Evolutionary conservation across 2,329 filamentous ascomycete genomes (phyloP).

Genomic region (Chrysoporthe puriensis): DNA sequence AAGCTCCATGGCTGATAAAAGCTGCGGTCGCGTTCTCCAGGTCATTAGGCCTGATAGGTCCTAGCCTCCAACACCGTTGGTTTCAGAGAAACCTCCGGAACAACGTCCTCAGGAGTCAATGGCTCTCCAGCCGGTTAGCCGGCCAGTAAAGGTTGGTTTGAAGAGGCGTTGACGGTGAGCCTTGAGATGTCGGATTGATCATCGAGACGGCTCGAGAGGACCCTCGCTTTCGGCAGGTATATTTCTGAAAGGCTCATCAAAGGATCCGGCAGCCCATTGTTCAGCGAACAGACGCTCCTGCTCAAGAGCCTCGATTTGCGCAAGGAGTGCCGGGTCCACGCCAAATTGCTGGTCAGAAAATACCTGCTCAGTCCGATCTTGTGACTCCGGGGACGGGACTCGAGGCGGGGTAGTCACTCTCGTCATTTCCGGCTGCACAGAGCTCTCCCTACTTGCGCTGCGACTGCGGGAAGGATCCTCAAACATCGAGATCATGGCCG

Average conservation of each 20-base stretch:
- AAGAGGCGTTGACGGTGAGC: neutral
- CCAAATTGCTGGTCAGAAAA: neutral
- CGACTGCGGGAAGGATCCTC: conserved; percentile 5
- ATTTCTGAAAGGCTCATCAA: conserved; percentile 6
- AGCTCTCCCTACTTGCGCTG: conserved; percentile 4
- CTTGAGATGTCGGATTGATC: neutral
- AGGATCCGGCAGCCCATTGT: conserved; percentile 28
- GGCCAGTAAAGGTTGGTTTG: neutral
- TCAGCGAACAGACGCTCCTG: conserved; percentile 37
- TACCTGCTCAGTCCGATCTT: neutral
- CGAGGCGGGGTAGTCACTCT: neutral
- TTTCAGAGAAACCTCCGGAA: neutral
- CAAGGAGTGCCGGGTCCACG: conserved; percentile 25
- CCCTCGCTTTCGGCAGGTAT: neutral
- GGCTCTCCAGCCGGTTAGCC: neutral
- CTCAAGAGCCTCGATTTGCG: conserved; percentile 40
- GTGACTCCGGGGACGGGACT: neutral
- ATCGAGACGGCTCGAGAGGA: conserved; percentile 3
- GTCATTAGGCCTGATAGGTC: conserved; percentile 2
- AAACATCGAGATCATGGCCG: conserved; percentile 17
- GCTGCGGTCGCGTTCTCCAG: neutral
- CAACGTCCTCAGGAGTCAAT: neutral
- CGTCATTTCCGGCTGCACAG: neutral
- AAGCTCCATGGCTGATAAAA: conserved; percentile 1
- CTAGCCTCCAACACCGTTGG: conserved; percentile 1